Evolutionary conservation across 306 rosid genomes (phyloP), one percentile per base, ranked within the genome.

Genomic region (Urtica urens): DNA sequence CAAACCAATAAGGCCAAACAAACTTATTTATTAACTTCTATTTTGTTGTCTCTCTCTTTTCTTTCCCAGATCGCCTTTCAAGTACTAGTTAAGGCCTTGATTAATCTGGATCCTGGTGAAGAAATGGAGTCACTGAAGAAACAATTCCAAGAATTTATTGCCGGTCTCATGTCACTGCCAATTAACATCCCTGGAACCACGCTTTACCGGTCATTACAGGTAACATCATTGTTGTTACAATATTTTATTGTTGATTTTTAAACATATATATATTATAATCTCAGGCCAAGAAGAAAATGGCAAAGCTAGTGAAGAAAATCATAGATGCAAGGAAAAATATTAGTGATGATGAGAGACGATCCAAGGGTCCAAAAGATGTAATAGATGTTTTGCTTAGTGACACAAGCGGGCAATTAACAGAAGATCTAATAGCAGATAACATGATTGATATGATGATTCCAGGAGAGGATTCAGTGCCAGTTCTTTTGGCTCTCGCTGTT

Each of bases 361-460:
- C 67, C 6, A 53, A 50, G 51, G 73, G 63, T 63, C 75, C 95
- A 50, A 77, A 49, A 62, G 95, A 90, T 75, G 92, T 85, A 23
- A 72, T 85, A 69, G 95, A 85, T 59, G 87, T 81, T 51, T 76
- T 90, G 62, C 77, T 90, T n/a, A 69, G 70, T 35, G 97, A 81
- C 78, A 63, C 68, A 58, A 81, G 72, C 62, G 82, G 76, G 38
- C 70, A 59, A 57, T 65, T 85, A 34, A 84, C 84, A 3, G 87
- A 75, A 43, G 76, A 84, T 57, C 74, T 85, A 39, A 85, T 90
- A 74, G 94, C 97, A 51, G 94, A 67, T 60, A 90, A 90, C 64
- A 75, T 79, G 72, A 90, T 90, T 45, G 97, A 84, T 55, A 90
- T 90, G 97, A 84, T 90, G 97, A 90, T 90, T 63, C 97, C 97